phyloP scores from a whole-genome alignment of 2,329 filamentous ascomycete species.

The Calycina herbarum region DNA sequence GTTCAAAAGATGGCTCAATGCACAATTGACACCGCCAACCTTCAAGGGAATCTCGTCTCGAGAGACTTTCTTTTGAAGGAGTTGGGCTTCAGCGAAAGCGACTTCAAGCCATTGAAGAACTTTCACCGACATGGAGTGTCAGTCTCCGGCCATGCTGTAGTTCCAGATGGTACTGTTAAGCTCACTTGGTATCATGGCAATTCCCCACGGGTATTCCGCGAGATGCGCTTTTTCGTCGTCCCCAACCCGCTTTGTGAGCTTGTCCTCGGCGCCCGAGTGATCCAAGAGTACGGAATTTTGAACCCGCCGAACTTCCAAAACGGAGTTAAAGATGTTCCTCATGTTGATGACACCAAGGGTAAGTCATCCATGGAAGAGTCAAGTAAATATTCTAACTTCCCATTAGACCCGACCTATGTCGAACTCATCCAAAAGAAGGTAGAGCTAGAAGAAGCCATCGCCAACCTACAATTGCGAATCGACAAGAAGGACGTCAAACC shows the following conservation, averaged over 20 bases:
- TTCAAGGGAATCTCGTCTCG: conserved; percentile 18
- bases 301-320: conserved; percentile 11
- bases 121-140: conserved; percentile 6
- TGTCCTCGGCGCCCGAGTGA: conserved; percentile 18
- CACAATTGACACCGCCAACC: conserved; percentile 16
- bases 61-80: conserved; percentile 9
- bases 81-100: conserved; percentile 9
- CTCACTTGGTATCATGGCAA: conserved; percentile 19
- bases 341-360: background rate
- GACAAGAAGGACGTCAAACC: background rate
- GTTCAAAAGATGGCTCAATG: conserved; percentile 9
- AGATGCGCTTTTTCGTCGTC: conserved; percentile 21
- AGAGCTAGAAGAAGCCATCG: background rate
- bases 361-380: background rate
- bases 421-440: background rate
- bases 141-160: conserved; percentile 10
- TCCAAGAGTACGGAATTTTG: conserved; percentile 15
- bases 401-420: background rate
- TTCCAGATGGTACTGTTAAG: conserved; percentile 11
- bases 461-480: background rate
- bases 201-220: conserved; percentile 14
- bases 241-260: conserved; percentile 15
- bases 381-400: background rate
- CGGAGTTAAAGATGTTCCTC: background rate
- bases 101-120: conserved; percentile 6